Evolutionary conservation across 225 moss, liverwort and hornwort genomes (phyloP).

Genomic region (Physcomitrium patens): DNA sequence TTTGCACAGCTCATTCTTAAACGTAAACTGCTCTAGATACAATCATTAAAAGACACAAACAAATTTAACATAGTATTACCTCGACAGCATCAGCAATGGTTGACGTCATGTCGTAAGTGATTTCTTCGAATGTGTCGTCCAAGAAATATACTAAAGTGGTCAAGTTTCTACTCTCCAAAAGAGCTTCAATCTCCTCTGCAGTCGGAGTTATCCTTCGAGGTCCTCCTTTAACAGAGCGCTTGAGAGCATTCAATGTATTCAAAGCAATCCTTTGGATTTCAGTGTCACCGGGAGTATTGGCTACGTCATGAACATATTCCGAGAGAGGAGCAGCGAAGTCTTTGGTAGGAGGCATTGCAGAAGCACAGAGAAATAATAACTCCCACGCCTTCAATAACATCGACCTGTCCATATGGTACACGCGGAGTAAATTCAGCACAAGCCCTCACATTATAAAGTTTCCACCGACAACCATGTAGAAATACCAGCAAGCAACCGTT

Average conservation of each 20-base stretch:
- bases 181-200: constrained; percentile 86
- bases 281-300: constrained; percentile 68
- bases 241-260: constrained; percentile 87
- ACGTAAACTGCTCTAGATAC: background rate
- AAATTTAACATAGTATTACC: constrained; percentile 42
- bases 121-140: constrained; percentile 94
- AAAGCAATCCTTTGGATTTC: constrained; percentile 75
- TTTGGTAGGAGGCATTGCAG: constrained; percentile 96
- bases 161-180: constrained; percentile 71
- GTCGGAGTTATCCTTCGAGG: constrained; percentile 78
- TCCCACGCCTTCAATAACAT: constrained; percentile 88
- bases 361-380: constrained; percentile 87
- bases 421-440: constrained; percentile 21
- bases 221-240: constrained; percentile 92
- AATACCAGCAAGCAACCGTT: background rate
- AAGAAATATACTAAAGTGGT: constrained; percentile 85
- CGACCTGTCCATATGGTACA: constrained; percentile 46
- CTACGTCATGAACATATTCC: constrained; percentile 88
- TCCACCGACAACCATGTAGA: background rate
- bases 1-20: background rate
- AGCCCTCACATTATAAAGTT: constrained; percentile 12
- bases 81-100: constrained; percentile 88
- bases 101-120: constrained; percentile 88
- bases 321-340: constrained; percentile 80
- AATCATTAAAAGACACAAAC: background rate